Evolutionary conservation across 148 eudicot genomes (phyloP), one percentile per base, ranked within the genome.

Genomic region (Fallopia convolvulus): DNA sequence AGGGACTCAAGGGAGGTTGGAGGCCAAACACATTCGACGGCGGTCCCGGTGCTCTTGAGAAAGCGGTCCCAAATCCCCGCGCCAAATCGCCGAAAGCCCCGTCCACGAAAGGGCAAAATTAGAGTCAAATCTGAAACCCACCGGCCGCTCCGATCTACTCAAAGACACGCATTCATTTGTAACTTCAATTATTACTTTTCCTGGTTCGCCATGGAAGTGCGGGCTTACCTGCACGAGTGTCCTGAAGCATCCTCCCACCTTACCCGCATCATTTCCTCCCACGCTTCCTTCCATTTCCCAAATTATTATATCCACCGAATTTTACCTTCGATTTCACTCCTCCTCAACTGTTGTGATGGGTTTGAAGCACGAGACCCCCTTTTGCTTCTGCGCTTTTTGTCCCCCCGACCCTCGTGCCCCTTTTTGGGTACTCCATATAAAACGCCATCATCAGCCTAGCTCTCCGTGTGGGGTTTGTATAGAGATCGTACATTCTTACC

Each of bases 261-360:
- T 47, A 72, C 75, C 75, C 75, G 75, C 75, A 72, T 18, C 75
- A 72, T 72, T 72, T 47, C 75, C 75, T 68, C 72, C 42, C 44
- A 32, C 11, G 72, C 44, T 68, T 26, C 72, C 44, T 68, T 26
- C 72, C 18, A 11, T 20, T 21, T 65, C 70, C 39, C 17, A 44
- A 5, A 33, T 14, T 39, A 33, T 70, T 33, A 36, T 18, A 23
- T 3, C 1, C 42, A 18, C 46, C 53, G 18, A 72, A 5, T 73
- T 44, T 42, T 73, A 8, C 70, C 70, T 48, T 48, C 12, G 55
- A 42, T 73, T 73, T 73, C 75, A 44, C 33, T 44, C 55, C 21
- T 48, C 4, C 53, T 21, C 8, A 21, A 18, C 74, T 18, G 30
- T 40, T n/a, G 36, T 10, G 75, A 12, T 12, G 53, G 75, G 10